Evolutionary conservation across 2,329 filamentous ascomycete genomes (phyloP).

Genomic region (Claviceps sp.): DNA sequence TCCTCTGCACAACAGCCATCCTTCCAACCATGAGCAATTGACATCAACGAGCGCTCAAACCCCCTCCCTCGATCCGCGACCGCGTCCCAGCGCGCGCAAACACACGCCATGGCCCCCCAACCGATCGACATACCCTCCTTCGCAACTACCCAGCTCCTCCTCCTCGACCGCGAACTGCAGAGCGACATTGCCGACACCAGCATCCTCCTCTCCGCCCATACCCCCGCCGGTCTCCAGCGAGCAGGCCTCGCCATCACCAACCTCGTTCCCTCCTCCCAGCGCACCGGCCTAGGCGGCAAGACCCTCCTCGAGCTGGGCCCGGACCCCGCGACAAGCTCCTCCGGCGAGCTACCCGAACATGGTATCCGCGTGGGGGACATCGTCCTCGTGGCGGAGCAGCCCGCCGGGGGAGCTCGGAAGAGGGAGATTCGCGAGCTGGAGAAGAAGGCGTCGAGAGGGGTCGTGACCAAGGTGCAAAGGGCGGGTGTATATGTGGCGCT

Average conservation of each 20-base stretch:
- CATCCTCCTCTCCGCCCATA: slow-evolving; percentile 51
- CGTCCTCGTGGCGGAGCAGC: slow-evolving; percentile 62
- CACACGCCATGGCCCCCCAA: slow-evolving; percentile 20
- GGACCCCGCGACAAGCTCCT: slow-evolving; percentile 51
- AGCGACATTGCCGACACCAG: slow-evolving; percentile 60
- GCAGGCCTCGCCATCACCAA: slow-evolving; percentile 71
- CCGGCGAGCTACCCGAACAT: slow-evolving; percentile 54
- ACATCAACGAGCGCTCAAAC: too few species aligned
- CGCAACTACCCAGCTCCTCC: slow-evolving; percentile 53
- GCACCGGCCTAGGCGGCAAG: slow-evolving; percentile 85
- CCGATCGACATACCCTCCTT: slow-evolving; percentile 53
- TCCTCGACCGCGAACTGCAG: slow-evolving; percentile 58
- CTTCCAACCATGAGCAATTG: too few species aligned
- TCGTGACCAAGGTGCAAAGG: slow-evolving; percentile 51
- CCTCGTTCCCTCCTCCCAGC: slow-evolving; percentile 57
- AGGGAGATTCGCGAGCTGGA: slow-evolving; percentile 58
- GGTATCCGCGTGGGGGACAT: slow-evolving; percentile 67
- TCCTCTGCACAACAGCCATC: too few species aligned
- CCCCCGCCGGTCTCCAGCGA: slow-evolving; percentile 55
- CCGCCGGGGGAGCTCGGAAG: slow-evolving; percentile 58
- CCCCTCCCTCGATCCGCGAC: too few species aligned
- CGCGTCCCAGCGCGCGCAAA: too few species aligned
- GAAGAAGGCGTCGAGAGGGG: slow-evolving; percentile 53
- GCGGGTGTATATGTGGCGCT: slow-evolving; percentile 52
- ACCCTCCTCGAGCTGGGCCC: slow-evolving; percentile 69